Conservation (phyloP, 2,329 filamentous ascomycete genomes). For the Alternaria triticina region DNA sequence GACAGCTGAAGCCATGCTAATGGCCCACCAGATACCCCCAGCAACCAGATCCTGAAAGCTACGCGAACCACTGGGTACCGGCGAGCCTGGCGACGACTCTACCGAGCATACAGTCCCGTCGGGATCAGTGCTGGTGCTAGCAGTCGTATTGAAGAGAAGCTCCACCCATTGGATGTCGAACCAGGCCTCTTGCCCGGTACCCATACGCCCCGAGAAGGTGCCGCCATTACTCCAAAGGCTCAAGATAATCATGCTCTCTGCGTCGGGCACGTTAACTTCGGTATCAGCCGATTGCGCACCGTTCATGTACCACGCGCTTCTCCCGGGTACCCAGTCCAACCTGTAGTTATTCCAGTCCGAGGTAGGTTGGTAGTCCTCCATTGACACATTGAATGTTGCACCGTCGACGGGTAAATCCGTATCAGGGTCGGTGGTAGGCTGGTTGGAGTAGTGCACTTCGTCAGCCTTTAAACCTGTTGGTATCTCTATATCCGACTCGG, state of each 20-base stretch:
- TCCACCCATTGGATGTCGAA: conserved; percentile 21
- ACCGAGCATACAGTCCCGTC: background rate
- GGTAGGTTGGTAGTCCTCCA: background rate
- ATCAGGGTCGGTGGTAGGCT: conserved; percentile 10
- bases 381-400: conserved; percentile 14
- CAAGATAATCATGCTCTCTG: conserved; percentile 13
- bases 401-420: conserved; percentile 10
- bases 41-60: background rate
- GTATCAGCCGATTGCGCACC: conserved; percentile 3
- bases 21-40: background rate
- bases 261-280: conserved; percentile 7
- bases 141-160: conserved; percentile 15
- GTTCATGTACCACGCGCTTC: conserved; percentile 21
- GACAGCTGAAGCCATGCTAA: background rate
- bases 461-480: conserved; percentile 3
- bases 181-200: conserved; percentile 6
- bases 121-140: background rate
- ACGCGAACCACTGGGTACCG: background rate
- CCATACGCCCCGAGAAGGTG: conserved; percentile 13
- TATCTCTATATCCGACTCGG: conserved; percentile 20
- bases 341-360: conserved; percentile 18
- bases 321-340: conserved; percentile 11
- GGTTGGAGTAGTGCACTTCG: conserved; percentile 14
- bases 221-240: conserved; percentile 21
- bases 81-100: conserved; percentile 4